Evolutionary conservation across 2,329 filamentous ascomycete species (phyloP).

Genomic region (Tolypocladium guangdongense): DNA sequence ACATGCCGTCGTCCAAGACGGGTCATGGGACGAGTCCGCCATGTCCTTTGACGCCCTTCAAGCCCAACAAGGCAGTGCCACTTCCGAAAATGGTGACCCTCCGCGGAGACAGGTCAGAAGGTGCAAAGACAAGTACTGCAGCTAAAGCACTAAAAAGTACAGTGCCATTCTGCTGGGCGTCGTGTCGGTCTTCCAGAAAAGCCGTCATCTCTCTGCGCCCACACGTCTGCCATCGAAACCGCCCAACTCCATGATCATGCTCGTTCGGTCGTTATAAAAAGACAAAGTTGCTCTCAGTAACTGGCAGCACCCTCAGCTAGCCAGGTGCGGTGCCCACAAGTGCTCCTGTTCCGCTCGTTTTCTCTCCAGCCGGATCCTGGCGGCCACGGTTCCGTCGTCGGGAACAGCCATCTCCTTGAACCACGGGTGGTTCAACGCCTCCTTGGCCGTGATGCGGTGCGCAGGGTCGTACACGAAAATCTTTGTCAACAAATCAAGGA

Average conservation of each 20-base stretch:
- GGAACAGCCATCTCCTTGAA: conserved; percentile 52
- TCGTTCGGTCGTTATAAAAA: conserved; percentile 17
- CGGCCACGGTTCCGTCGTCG: conserved; percentile 58
- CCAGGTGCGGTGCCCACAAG: conserved; percentile 10
- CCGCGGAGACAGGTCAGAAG: conserved; percentile 10
- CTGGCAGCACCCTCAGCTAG: conserved; percentile 12
- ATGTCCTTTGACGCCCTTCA: not conserved
- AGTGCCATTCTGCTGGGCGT: conserved; percentile 7
- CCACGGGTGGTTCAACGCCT: conserved; percentile 57
- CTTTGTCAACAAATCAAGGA: conserved; percentile 52
- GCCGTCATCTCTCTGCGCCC: not conserved
- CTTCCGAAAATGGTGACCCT: not conserved
- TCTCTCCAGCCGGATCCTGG: conserved; percentile 48
- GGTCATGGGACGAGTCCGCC: not conserved
- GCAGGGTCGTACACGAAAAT: conserved; percentile 60
- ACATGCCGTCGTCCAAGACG: not conserved
- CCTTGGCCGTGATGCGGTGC: conserved; percentile 54
- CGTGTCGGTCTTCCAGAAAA: conserved; percentile 1
- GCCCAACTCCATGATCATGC: conserved; percentile 20
- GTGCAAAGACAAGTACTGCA: conserved; percentile 12
- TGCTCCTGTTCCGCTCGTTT: conserved; percentile 30
- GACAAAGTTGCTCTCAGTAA: conserved; percentile 2
- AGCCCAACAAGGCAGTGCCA: not conserved
- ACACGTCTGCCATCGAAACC: conserved; percentile 7
- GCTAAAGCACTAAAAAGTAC: conserved; percentile 19